phyloP scores from a whole-genome alignment of 345 rosid genomes.

The Psidium friedrichsthalianum region DNA sequence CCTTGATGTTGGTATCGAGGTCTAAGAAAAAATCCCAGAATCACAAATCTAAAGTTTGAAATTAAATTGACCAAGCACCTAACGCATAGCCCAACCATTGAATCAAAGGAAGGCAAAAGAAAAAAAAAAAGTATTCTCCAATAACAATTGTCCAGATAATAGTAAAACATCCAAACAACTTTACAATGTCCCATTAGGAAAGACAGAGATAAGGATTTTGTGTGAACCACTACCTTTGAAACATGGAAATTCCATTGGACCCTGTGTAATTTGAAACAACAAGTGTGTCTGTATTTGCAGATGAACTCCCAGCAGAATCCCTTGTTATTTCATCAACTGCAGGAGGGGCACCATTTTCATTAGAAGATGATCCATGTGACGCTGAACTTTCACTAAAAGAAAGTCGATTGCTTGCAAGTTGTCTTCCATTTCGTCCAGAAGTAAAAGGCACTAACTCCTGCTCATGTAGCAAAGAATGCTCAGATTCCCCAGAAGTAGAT shows the following conservation, averaged over 20 bases:
- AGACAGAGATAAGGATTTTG: background rate
- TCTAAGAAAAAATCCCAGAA: background rate
- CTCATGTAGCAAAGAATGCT: constrained; percentile 18
- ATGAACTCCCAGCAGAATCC: constrained; percentile 21
- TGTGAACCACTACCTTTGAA: constrained; percentile 54
- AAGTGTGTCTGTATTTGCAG: constrained; percentile 26
- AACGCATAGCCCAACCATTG: background rate
- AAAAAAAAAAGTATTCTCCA: background rate
- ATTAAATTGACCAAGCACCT: background rate
- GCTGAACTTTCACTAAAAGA: constrained; percentile 28
- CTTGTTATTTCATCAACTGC: constrained; percentile 10
- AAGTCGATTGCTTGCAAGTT: constrained; percentile 14
- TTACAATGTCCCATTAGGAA: background rate
- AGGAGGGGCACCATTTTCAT: constrained; percentile 19
- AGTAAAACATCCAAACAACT: background rate
- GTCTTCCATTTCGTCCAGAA: constrained; percentile 19
- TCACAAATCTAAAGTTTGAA: background rate
- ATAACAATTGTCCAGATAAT: background rate
- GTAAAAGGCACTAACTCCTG: constrained; percentile 49
- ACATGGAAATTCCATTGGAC: constrained; percentile 52
- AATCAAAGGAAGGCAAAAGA: background rate
- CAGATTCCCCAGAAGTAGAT: constrained; percentile 37
- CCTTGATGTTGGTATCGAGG: background rate
- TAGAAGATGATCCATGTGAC: constrained; percentile 38
- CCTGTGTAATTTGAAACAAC: constrained; percentile 31